Evolutionary conservation across 2,329 filamentous ascomycete genomes (phyloP).

Genomic region (Paraphaeosphaeria minitans): DNA sequence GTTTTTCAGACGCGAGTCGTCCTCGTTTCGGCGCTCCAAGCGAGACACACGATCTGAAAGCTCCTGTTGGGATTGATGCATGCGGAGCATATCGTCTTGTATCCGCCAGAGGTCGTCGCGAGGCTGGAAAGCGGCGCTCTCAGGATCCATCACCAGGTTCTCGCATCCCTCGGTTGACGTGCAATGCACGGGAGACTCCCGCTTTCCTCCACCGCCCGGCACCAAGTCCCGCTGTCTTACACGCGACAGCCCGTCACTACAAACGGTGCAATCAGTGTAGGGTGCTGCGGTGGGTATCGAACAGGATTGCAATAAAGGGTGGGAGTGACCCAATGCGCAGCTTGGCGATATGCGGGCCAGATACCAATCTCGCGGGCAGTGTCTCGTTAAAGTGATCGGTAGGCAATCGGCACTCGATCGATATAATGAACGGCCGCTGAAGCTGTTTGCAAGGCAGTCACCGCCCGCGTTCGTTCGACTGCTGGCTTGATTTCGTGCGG

Average conservation of each 20-base stretch:
- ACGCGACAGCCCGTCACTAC: constrained; percentile 26
- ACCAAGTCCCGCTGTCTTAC: constrained; percentile 16
- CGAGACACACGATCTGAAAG: constrained; percentile 66
- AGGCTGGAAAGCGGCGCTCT: constrained; percentile 65
- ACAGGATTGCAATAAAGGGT: neutral
- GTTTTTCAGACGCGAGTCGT: constrained; percentile 73
- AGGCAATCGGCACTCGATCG: neutral
- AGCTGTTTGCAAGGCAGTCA: neutral
- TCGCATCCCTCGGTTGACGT: constrained; percentile 38
- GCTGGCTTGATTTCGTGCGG: neutral
- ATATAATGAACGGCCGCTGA: neutral
- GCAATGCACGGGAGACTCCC: constrained; percentile 28
- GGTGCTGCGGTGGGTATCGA: neutral
- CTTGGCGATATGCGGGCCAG: neutral
- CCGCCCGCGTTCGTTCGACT: constrained; percentile 4
- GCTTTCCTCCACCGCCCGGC: constrained; percentile 21
- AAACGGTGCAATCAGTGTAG: neutral
- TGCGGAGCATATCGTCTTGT: constrained; percentile 65
- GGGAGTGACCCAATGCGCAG: neutral
- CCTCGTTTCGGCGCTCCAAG: constrained; percentile 66
- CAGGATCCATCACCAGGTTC: constrained; percentile 62
- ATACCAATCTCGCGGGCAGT: neutral
- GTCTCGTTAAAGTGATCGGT: neutral
- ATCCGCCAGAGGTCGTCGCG: constrained; percentile 69
- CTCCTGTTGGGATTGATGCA: constrained; percentile 65